A percentile compares a stretch with the other conserved stretches of the same genome.
Conservation (phyloP, 257 asterid genomes). For the Rehmannia glutinosa region DNA sequence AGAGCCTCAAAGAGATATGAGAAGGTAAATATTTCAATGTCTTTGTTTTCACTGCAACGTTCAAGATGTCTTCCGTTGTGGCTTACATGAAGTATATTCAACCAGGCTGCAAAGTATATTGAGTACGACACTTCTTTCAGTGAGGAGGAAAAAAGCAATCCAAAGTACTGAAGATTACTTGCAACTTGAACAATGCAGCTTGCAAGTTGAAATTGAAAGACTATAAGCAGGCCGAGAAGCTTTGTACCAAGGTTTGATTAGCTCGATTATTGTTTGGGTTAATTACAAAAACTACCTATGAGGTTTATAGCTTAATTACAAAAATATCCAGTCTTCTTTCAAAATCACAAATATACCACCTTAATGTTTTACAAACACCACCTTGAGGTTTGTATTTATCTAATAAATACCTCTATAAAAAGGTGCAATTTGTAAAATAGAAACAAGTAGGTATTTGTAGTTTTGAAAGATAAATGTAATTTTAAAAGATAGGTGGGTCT, state of each 20-base stretch:
- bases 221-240: slow-evolving; percentile 43
- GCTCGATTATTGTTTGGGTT: neutral
- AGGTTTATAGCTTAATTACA: too few relatives aligned
- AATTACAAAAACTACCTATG: too few relatives aligned
- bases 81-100: neutral
- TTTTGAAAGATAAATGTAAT: too few relatives aligned
- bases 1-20: slow-evolving; percentile 70
- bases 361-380: too few relatives aligned
- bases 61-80: too few relatives aligned
- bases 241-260: slow-evolving; percentile 25
- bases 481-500: too few relatives aligned
- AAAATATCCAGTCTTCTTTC: too few relatives aligned
- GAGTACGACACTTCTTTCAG: slow-evolving; percentile 43
- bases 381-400: too few relatives aligned
- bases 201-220: slow-evolving; percentile 61
- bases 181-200: slow-evolving; percentile 59
- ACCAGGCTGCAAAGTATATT: slow-evolving; percentile 41
- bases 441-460: neutral
- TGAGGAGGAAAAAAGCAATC: slow-evolving; percentile 51
- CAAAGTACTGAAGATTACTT: slow-evolving; percentile 33
- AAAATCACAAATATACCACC: too few relatives aligned
- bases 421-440: too few relatives aligned
- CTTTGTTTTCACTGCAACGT: neutral
- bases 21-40: slow-evolving; percentile 42
- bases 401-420: too few relatives aligned